Base-by-base conservation (phyloP, 148 eudicot species). In the Fagopyrum esculentum region DNA sequence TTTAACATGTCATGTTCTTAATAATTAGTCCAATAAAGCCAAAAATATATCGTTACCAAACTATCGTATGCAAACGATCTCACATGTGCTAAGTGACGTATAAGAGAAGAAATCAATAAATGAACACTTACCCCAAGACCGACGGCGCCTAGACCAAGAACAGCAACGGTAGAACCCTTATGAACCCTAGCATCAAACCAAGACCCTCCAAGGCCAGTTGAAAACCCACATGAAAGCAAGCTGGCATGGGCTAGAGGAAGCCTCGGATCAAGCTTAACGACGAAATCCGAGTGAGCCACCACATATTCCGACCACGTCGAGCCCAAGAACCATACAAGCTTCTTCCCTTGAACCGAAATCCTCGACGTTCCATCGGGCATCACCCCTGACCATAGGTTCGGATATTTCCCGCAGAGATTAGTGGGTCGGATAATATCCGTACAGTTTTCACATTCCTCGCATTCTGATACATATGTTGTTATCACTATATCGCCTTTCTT, bases 131-230 rank as follows among this genome's bases (percentile, higher is more conserved):
- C 90, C 76, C 86, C 90, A 22, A 87, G 79, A 22, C 90, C 90
- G 26, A 87, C 90, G 50, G 88, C 86, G 2, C 90, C 90, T 15
- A 87, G 86, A 13, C 90, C 90, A 1, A 87, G 48, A 49, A 87
- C 88, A 54, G 78, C 90, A 13, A 85, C 85, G 4, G 83, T 74
- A 10, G 88, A 83, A 13, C 84, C 87, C 63, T 78, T 22, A 2
- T 75, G 73, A 17, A 87, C 78, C 1, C 30, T 43, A 44, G 77
- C 83, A 57, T 80, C 80, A 70, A 75, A 85, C 85, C 83, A 85
- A 6, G 83, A 68, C 0, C 86, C 80, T 3, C 90, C 90, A 51
- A 85, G 81, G 13, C 90, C 90, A 0, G 90, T 85, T 4, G 88
- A 72, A 52, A 83, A 85, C 17, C 88, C 86, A 57, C 90, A 85